These are phyloP conservation scores for Polytrichum commune DNA, from an alignment of 225 moss, liverwort and hornwort species.

Conservation along the genomic window DNA sequence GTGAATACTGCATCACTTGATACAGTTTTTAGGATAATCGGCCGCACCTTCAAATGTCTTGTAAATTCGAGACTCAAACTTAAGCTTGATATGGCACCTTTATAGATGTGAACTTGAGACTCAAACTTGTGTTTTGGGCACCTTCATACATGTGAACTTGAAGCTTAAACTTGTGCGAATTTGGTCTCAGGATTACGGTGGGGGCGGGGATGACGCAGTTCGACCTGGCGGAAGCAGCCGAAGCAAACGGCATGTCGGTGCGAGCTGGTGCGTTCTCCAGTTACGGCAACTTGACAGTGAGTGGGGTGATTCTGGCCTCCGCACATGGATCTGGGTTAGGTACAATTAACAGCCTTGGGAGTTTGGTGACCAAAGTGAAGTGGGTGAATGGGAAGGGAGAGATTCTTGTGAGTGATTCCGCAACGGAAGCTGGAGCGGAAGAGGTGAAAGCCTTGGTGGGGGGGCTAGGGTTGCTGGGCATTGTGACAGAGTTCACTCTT, in stretches of 20 bases:
- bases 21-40: too few species aligned
- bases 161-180: too few species aligned
- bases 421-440: constrained; percentile 17
- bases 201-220: constrained; percentile 60
- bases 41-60: too few species aligned
- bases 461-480: constrained; percentile 33
- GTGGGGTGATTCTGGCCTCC: constrained; percentile 43
- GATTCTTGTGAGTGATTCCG: constrained; percentile 20
- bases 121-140: too few species aligned
- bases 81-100: too few species aligned
- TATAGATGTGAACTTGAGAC: too few species aligned
- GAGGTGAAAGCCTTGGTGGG: constrained; percentile 41
- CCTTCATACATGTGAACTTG: too few species aligned
- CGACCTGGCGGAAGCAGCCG: constrained; percentile 37
- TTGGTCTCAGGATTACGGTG: constrained; percentile 24
- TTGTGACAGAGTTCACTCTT: constrained; percentile 40
- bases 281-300: constrained; percentile 52
- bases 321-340: constrained; percentile 57
- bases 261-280: constrained; percentile 29
- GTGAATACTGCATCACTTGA: too few species aligned
- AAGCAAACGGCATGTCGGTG: constrained; percentile 32
- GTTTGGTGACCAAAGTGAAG: constrained; percentile 38
- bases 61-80: too few species aligned
- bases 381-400: constrained; percentile 55
- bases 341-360: constrained; percentile 26